Base-by-base conservation (phyloP, 2,329 filamentous ascomycete species). In the Ophiocordyceps australis region DNA sequence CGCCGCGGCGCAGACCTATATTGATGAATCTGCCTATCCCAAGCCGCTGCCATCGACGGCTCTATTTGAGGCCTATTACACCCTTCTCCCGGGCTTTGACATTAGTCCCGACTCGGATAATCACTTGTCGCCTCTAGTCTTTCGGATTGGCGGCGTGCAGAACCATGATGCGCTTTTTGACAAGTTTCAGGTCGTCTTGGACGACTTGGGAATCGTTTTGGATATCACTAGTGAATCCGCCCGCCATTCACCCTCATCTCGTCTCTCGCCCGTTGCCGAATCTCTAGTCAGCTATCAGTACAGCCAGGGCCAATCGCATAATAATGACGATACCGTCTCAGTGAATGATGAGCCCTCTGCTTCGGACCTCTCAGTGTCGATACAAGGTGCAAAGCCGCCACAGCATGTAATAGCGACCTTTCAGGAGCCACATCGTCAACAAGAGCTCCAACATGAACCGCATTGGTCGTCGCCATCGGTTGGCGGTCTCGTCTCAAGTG, bases 61-160 rank as follows among this genome's bases (percentile, higher is more conserved):
- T 8, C 63, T 93, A 12, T 91, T 91, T 50, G 62, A 65, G 27
- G 80, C 81, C 17, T 91, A 91, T 44, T 76, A 89, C 42, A 60
- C 68, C 29, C 62, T 85, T 22, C 64, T 92, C n/a, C 67, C 66
- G 5, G 58, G 70, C 35, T 58, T 78, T 54, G 75, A 71, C 28
- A 56, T 81, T 35, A 64, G 80, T 31, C 62, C 70, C n/a, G 72
- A 79, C 38, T 62, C 76, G 36, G 79, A 85, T 40, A 71, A 73
- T 38, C 69, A 77, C 37, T 74, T 83, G 40, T 72, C 82, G 35
- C 69, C 75, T 34, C 73, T 91, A 39, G 53, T 93, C 29, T 80
- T 89, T 45, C 74, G 74, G 39, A 70, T 93, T 43, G 77, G 79
- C 27, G 72, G 71, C 32, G 62, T 69, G 39, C 59, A 61, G 30